Base-by-base conservation (phyloP, 805 yeast species). In the Jamesozyma gamospora region DNA sequence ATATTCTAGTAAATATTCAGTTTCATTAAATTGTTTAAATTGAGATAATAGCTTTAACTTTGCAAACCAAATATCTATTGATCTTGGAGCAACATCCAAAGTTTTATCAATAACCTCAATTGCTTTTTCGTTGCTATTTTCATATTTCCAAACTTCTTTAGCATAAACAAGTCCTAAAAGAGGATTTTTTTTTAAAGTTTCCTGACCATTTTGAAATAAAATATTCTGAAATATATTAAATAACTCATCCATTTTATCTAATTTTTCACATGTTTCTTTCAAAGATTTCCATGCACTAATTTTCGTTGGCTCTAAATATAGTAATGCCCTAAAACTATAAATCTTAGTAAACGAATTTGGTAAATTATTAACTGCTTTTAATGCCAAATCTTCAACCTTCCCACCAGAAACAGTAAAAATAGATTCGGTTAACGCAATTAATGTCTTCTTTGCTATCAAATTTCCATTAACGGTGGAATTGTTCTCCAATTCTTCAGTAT, bases 131-230 rank as follows among this genome's bases (percentile, higher is more conserved):
- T 70, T 49, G 47, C 81, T 75, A 1, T 64, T 53, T 2, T 62
- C 69, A 18, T 64, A 41, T 33, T 62, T 58, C 80, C 86, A 77
- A 38, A 70, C 64, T 49, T 82, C 88, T 47, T 80, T 79, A 0
- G 94, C 82, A 52, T 74, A 84, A 76, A 79, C 74, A 37, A 85
- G 58, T 60, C 75, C 70, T 32, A 85, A 66, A 11, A 71, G 52
- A 29, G 73, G 75, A 25, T 62, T 54, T 4, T 63, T 49, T 0
- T 82, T 80, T 37, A 79, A 67, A 1, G 66, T 17, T 1, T 52
- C 48, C 14, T 39, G 31, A 1, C 35, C 29, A 24, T 33, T 31
- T 1, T 36, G 28, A 40, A 56, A 58, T 0, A 79, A 66, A 1
- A 88, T 77, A 43, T 62, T 58, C 33, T 77, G 76, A 53, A 79